Conservation (phyloP, 2,329 filamentous ascomycete species). For the Arthrocladium fulminans region DNA sequence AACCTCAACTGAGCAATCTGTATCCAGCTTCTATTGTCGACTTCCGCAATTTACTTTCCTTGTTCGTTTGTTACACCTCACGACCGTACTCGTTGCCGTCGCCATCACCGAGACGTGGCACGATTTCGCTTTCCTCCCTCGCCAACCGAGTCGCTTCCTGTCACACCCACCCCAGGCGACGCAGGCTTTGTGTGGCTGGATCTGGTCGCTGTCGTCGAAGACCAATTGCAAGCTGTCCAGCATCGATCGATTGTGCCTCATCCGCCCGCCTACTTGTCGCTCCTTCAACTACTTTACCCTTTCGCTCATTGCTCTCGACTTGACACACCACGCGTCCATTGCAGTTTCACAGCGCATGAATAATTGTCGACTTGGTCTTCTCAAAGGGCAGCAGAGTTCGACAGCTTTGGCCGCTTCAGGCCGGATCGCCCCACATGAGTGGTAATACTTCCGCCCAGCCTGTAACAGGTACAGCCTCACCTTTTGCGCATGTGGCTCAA, state of each 20-base stretch:
- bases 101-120: neutral
- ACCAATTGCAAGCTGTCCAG: conserved; percentile 6
- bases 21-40: neutral
- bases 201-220: conserved; percentile 1
- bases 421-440: conserved; percentile 25
- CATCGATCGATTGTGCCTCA: conserved; percentile 8
- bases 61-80: neutral
- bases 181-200: neutral
- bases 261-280: conserved; percentile 6
- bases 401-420: conserved; percentile 14
- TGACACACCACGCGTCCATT: neutral
- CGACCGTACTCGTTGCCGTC: neutral
- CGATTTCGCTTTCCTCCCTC: neutral
- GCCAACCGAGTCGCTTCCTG: neutral
- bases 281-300: conserved; percentile 1
- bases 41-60: neutral
- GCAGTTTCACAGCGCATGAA: conserved; percentile 8
- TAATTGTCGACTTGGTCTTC: neutral
- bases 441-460: conserved; percentile 22
- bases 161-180: neutral
- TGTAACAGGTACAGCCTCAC: conserved; percentile 18
- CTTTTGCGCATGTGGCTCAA: conserved; percentile 7
- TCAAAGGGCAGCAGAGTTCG: neutral
- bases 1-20: neutral
- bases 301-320: conserved; percentile 4